Evolutionary conservation across 2,329 filamentous ascomycete genomes (phyloP).

Genomic region (Neocucurbitaria cava): DNA sequence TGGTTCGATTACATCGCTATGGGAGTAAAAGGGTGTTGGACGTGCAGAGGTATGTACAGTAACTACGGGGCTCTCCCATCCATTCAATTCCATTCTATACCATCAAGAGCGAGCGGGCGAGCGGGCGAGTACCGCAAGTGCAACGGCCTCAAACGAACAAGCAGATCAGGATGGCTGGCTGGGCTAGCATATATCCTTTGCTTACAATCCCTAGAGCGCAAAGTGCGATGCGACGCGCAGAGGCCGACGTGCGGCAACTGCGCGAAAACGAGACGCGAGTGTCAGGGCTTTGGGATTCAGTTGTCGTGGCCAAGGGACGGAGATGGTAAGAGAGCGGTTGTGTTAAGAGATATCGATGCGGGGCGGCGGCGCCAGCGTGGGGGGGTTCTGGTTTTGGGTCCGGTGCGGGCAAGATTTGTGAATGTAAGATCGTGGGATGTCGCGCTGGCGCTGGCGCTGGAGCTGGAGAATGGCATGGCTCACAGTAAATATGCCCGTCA

Average conservation of each 20-base stretch:
- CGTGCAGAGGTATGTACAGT: slow-evolving; percentile 17
- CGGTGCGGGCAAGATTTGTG: no score
- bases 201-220: slow-evolving; percentile 48
- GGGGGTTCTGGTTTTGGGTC: no score
- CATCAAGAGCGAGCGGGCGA: no score
- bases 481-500: not conserved
- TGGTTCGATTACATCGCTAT: no score
- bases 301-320: slow-evolving; percentile 57
- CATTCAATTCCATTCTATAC: no score
- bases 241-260: slow-evolving; percentile 56
- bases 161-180: no score
- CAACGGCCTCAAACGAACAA: no score
- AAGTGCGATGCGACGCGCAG: slow-evolving; percentile 56
- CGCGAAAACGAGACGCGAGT: slow-evolving; percentile 50
- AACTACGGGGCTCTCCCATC: no score
- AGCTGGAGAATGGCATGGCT: slow-evolving; percentile 8
- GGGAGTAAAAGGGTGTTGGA: slow-evolving; percentile 22
- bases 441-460: slow-evolving; percentile 7
- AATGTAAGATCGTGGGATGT: slow-evolving; percentile 16
- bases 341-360: no score
- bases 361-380: no score
- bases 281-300: slow-evolving; percentile 54
- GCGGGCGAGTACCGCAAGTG: no score
- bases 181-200: no score
- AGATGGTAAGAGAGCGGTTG: slow-evolving; percentile 30